Percentiles rank a stretch among this genome's conserved stretches.
Conservation (phyloP, 371 early-diverging fungal species). For the Chytridium lagenaria region DNA sequence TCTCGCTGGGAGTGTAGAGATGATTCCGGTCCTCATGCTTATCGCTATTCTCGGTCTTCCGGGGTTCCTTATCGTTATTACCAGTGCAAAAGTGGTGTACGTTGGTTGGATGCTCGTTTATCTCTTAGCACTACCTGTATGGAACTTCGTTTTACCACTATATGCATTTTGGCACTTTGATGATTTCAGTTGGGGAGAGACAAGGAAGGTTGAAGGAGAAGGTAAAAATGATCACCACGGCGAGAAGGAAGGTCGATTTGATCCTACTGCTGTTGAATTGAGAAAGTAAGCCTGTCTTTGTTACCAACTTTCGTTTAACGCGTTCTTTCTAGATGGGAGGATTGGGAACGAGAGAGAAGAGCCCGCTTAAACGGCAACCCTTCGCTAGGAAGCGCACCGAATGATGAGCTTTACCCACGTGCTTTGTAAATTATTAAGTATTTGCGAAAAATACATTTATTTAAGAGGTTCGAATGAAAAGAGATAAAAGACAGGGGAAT, state of each 20-base stretch:
- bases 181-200: constrained; percentile 94
- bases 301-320: not conserved
- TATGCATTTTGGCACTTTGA: constrained; percentile 99
- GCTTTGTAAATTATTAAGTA: too few relatives aligned
- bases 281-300: constrained; percentile 4
- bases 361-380: not conserved
- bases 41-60: constrained; percentile 81
- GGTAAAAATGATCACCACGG: constrained; percentile 9
- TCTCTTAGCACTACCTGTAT: constrained; percentile 88
- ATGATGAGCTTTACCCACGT: too few relatives aligned
- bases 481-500: too few relatives aligned
- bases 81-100: constrained; percentile 81
- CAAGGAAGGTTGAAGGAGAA: constrained; percentile 22
- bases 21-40: constrained; percentile 72
- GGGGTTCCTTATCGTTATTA: constrained; percentile 84
- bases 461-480: too few relatives aligned
- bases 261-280: constrained; percentile 13
- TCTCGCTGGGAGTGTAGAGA: constrained; percentile 14
- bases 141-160: constrained; percentile 91
- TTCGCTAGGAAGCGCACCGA: not conserved
- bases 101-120: constrained; percentile 94
- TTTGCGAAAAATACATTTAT: too few relatives aligned
- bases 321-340: constrained; percentile 46
- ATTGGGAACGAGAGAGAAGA: constrained; percentile 75
- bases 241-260: constrained; percentile 8